These are phyloP conservation scores for Calonectria naviculata DNA, from an alignment of 2,329 filamentous ascomycete species.

Conservation along the genomic window DNA sequence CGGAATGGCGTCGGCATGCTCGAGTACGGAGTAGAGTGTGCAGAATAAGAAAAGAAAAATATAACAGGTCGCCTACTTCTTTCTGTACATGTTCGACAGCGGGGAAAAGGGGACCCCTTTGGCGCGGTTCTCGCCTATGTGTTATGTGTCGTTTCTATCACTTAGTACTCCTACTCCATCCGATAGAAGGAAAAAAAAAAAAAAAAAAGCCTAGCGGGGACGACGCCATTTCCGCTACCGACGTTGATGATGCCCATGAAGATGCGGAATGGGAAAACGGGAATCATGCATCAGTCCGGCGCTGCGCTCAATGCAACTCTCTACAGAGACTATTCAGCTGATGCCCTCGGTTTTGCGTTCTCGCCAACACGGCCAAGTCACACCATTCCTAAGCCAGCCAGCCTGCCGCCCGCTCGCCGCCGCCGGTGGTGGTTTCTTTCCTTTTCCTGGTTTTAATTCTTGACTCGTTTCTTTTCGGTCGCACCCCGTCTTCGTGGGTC, in stretches of 20 bases:
- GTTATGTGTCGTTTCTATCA: background rate
- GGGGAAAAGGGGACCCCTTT: background rate
- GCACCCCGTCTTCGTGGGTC: background rate
- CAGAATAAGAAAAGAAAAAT: background rate
- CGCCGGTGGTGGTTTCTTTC: background rate
- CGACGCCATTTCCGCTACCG: background rate
- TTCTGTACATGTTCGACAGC: background rate
- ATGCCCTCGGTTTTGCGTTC: slow-evolving; percentile 2
- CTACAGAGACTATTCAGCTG: background rate
- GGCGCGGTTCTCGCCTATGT: slow-evolving; percentile 1
- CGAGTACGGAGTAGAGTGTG: background rate
- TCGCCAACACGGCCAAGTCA: slow-evolving; percentile 12
- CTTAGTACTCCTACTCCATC: background rate
- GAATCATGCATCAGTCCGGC: slow-evolving; percentile 2
- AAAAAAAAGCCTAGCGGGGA: background rate
- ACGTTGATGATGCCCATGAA: background rate
- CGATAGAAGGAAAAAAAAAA: background rate
- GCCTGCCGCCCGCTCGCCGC: no score
- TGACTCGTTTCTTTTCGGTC: slow-evolving; percentile 7
- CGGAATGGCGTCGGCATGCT: slow-evolving; percentile 1
- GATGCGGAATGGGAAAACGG: background rate
- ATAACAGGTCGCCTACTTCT: background rate
- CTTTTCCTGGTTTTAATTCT: slow-evolving; percentile 18
- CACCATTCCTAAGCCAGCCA: slow-evolving; percentile 15
- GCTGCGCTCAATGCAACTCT: background rate